Evolutionary conservation across 2,329 filamentous ascomycete genomes (phyloP).

Genomic region (Botrytis paeoniae): DNA sequence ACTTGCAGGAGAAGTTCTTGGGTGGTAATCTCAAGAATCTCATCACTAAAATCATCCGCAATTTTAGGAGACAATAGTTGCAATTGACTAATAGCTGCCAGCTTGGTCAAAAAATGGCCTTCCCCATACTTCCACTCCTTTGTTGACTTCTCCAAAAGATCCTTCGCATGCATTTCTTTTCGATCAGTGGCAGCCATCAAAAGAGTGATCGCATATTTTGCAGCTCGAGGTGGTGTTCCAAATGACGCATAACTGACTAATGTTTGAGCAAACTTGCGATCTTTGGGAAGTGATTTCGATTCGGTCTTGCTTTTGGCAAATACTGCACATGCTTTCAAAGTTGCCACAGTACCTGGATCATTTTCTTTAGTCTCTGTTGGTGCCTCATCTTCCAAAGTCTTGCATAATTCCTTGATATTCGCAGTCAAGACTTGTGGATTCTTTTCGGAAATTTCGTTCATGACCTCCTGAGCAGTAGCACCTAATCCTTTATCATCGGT

Average conservation of each 20-base stretch:
- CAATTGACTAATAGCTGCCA: constrained; percentile 70
- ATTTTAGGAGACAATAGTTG: constrained; percentile 71
- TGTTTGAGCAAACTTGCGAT: constrained; percentile 76
- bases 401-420: constrained; percentile 87
- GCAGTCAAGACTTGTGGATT: constrained; percentile 91
- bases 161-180: constrained; percentile 82
- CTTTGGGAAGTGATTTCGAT: constrained; percentile 75
- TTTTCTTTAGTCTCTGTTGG: constrained; percentile 67
- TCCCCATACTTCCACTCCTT: constrained; percentile 71
- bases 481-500: constrained; percentile 78
- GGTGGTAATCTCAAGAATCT: constrained; percentile 75
- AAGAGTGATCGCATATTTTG: constrained; percentile 92
- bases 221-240: constrained; percentile 75
- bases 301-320: constrained; percentile 79
- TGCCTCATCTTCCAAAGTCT: constrained; percentile 75
- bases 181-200: constrained; percentile 69
- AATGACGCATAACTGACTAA: constrained; percentile 80
- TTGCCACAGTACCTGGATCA: constrained; percentile 75
- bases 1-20: constrained; percentile 71
- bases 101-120: constrained; percentile 70
- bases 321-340: constrained; percentile 87
- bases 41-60: constrained; percentile 69
- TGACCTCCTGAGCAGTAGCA: constrained; percentile 76
- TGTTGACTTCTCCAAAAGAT: constrained; percentile 73
- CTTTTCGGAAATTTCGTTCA: constrained; percentile 86